Conservation (phyloP, 1,284 basidiomycete genomes). For the Cryptococcus sp. region DNA sequence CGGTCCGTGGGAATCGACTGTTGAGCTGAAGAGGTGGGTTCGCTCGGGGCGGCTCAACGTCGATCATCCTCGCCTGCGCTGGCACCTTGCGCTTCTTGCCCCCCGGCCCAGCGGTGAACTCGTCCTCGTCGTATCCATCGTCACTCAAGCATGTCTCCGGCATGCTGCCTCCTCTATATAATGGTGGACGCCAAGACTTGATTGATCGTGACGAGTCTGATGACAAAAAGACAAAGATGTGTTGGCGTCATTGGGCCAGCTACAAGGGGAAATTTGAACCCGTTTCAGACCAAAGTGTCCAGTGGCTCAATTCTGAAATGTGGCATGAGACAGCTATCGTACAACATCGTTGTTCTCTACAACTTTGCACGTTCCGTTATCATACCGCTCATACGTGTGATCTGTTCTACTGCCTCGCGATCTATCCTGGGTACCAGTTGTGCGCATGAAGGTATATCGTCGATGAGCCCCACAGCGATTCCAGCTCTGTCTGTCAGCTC, state of each 20-base stretch:
- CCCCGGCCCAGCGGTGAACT: constrained; percentile 28
- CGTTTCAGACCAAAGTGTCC: no score
- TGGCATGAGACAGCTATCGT: background rate
- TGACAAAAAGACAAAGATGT: no score
- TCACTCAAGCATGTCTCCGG: constrained; percentile 5
- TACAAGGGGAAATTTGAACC: no score
- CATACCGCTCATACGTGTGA: constrained; percentile 59
- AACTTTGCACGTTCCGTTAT: constrained; percentile 13
- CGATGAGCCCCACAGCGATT: constrained; percentile 76
- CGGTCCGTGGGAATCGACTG: no score
- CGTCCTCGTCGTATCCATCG: constrained; percentile 27
- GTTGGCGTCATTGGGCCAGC: no score
- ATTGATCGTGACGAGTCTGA: no score
- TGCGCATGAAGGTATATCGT: constrained; percentile 82
- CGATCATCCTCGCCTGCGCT: constrained; percentile 5
- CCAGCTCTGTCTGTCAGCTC: constrained; percentile 59
- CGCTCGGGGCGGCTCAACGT: no score
- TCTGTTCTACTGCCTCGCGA: constrained; percentile 71
- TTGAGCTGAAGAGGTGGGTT: no score
- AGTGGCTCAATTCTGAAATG: no score
- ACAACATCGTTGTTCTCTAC: background rate
- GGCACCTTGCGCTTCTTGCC: constrained; percentile 47
- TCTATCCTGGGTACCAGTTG: constrained; percentile 72
- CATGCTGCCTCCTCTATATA: no score
- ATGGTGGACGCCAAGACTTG: no score